Conservation (phyloP, 2,329 filamentous ascomycete genomes). For the Talaromyces pinophilus region DNA sequence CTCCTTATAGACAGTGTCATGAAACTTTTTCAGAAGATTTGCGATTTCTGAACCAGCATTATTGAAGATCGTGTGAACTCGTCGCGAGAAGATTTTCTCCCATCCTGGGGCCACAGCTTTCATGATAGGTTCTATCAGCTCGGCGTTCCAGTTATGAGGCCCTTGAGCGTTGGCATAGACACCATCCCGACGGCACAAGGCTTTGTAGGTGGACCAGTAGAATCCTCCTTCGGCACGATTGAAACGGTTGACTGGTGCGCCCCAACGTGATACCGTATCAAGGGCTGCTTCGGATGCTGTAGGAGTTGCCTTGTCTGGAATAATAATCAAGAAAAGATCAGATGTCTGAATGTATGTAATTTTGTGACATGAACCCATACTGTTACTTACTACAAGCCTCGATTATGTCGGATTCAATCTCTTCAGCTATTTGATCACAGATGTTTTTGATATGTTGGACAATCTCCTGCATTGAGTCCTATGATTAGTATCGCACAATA, state of each 20-base stretch:
- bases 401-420: conserved; percentile 12
- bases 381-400: conserved; percentile 16
- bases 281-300: conserved; percentile 31
- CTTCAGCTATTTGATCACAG: conserved; percentile 1
- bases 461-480: conserved; percentile 4
- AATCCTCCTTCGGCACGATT: conserved; percentile 49
- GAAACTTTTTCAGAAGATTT: conserved; percentile 5
- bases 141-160: conserved; percentile 31
- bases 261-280: conserved; percentile 44
- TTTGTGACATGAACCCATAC: neutral
- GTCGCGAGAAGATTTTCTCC: conserved; percentile 18
- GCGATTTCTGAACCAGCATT: conserved; percentile 6
- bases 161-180: conserved; percentile 46
- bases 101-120: conserved; percentile 15
- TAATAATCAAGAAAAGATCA: conserved; percentile 1
- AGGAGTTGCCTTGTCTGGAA: conserved; percentile 8
- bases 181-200: conserved; percentile 55
- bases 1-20: neutral
- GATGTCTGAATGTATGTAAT: neutral
- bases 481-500: neutral
- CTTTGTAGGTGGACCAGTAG: conserved; percentile 58
- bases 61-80: neutral
- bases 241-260: conserved; percentile 28
- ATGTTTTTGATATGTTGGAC: conserved; percentile 1
- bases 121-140: conserved; percentile 29